Evolutionary conservation across 768 basidiomycete genomes (phyloP).

Genomic region (Tulasnella sp.): DNA sequence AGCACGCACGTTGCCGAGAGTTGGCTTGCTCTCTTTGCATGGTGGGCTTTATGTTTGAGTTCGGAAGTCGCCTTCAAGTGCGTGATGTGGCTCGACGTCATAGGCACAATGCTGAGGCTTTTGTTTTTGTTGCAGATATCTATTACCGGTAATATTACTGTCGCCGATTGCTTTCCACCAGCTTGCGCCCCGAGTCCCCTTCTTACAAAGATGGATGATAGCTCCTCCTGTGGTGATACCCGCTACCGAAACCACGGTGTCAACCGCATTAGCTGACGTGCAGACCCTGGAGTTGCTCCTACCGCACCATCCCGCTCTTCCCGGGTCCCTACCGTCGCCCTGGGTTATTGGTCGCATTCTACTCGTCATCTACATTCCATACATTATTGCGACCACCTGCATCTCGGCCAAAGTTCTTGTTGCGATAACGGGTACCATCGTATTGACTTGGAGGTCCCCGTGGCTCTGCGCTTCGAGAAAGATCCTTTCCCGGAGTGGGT

Average conservation of each 20-base stretch:
- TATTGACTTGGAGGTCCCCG: constrained; percentile 56
- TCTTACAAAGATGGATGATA: neutral
- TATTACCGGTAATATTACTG: neutral
- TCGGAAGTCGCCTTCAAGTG: constrained; percentile 42
- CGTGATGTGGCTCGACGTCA: constrained; percentile 19
- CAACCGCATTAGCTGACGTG: constrained; percentile 52
- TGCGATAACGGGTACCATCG: constrained; percentile 46
- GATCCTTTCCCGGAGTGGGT: constrained; percentile 52
- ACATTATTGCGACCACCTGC: constrained; percentile 51
- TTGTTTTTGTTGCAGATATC: neutral
- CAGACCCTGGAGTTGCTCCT: constrained; percentile 50
- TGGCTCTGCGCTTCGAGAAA: constrained; percentile 49
- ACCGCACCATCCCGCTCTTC: constrained; percentile 28
- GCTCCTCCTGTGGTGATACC: neutral
- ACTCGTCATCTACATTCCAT: constrained; percentile 50
- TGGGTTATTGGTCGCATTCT: constrained; percentile 40
- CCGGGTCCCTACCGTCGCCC: constrained; percentile 20
- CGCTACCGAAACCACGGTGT: constrained; percentile 48
- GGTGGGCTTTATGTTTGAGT: constrained; percentile 72
- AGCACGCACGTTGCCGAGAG: constrained; percentile 44
- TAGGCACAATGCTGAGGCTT: neutral
- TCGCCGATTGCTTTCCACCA: neutral
- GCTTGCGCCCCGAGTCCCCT: neutral
- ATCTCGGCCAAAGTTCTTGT: constrained; percentile 53
- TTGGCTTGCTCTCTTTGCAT: constrained; percentile 54